Base-by-base conservation (phyloP, 192 early-diverging fungal species). In the Dissophora ornata region DNA sequence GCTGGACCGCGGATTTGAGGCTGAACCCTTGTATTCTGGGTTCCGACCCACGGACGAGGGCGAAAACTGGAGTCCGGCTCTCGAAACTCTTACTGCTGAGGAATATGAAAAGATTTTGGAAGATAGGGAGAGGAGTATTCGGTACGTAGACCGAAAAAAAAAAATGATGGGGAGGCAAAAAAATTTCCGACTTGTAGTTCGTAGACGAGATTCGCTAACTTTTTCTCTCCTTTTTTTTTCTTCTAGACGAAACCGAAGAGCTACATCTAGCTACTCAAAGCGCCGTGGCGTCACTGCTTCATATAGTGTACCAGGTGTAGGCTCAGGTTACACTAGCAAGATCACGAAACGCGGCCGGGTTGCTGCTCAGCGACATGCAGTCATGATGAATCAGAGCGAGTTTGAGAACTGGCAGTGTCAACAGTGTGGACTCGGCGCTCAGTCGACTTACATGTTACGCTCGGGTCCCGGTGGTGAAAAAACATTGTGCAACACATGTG, bases 71-170 rank as follows among this genome's bases (percentile, higher is more conserved):
- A 57, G 73, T 13, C 88, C 88, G 16, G 81, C 84, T 5, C 52
- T 90, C 44, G 86, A 88, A 18, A 80, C 80, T 22, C 54, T 90
- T 12, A 82, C 86, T 0, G 79, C 83, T 44, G 88, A 90, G 26
- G 88, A 88, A 57, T 70, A 87, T 11, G 88, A 90, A 63, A 88
- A 87, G 57, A 69, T 88, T 26, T 40, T 86, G 51, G 73, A 88
- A 21, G 82, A 83, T 54, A 69, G 83, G 44, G 88, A 90, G 25
- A 73, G 86, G 49, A 85, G 79, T 28, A 83, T 86, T 52, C 68
- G 88, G 86, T 84, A 85, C 25, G 69, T 47, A 5, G 6, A 25
- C 16, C 15, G n/a, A n/a, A n/a, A n/a, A n/a, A n/a, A n/a, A n/a
- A n/a, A n/a, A n/a, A n/a, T n/a, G n/a, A n/a, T n/a, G n/a, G n/a